Conservation (phyloP, 2,329 filamentous ascomycete species). For the Chrysoporthe puriensis region DNA sequence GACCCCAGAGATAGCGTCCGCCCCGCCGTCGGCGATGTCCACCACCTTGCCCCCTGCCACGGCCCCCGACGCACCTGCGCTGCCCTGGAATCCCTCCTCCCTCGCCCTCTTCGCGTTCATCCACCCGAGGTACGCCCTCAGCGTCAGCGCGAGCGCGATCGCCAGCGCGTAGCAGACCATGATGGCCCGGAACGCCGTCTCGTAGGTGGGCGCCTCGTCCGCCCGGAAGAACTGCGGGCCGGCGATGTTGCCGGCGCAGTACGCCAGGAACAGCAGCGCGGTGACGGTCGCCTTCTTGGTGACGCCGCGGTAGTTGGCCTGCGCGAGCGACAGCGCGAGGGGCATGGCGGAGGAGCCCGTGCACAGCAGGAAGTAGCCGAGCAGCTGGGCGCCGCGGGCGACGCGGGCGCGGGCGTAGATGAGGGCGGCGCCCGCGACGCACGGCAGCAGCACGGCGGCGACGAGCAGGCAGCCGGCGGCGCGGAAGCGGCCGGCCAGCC, state of each 20-base stretch:
- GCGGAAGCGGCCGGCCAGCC: slow-evolving; percentile 54
- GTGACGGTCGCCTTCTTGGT: slow-evolving; percentile 66
- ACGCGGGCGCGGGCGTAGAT: slow-evolving; percentile 52
- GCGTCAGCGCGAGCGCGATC: slow-evolving; percentile 45
- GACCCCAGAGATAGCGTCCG: slow-evolving; percentile 40
- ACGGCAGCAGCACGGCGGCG: slow-evolving; percentile 52
- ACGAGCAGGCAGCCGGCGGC: slow-evolving; percentile 57
- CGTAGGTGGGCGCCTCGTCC: slow-evolving; percentile 53
- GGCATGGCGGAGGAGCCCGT: slow-evolving; percentile 59
- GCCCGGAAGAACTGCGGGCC: slow-evolving; percentile 59
- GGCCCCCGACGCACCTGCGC: slow-evolving; percentile 45
- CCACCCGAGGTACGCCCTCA: slow-evolving; percentile 53
- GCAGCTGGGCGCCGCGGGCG: slow-evolving; percentile 50
- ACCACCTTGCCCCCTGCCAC: slow-evolving; percentile 44
- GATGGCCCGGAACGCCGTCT: slow-evolving; percentile 58
- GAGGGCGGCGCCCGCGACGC: slow-evolving; percentile 55
- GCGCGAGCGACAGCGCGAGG: slow-evolving; percentile 57
- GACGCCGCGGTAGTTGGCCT: slow-evolving; percentile 59
- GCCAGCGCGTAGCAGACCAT: slow-evolving; percentile 59
- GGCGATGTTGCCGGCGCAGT: slow-evolving; percentile 59
- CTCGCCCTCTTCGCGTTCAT: slow-evolving; percentile 47
- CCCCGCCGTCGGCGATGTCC: slow-evolving; percentile 32
- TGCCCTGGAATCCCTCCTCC: slow-evolving; percentile 50
- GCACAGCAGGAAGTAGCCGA: slow-evolving; percentile 61
- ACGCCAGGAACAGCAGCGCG: slow-evolving; percentile 57